Evolutionary conservation across 176 grass and related monocot species (phyloP).

Genomic region (Cenchrus purpureus): DNA sequence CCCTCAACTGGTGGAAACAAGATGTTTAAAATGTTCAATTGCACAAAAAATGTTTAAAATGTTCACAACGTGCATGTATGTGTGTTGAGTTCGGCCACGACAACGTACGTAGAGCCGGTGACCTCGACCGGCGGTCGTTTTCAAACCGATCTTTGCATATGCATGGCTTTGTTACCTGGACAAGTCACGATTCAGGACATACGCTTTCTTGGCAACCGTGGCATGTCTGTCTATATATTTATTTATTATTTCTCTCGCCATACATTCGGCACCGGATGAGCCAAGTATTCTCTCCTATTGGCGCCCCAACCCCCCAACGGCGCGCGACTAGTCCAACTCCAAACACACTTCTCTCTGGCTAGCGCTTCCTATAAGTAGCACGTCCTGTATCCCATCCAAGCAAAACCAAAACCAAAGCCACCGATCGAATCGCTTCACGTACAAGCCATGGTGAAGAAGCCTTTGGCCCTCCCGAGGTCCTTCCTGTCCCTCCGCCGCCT

Average conservation of each 20-base stretch:
- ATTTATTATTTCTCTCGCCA: not conserved
- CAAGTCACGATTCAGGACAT: slow-evolving; percentile 3
- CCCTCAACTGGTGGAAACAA: no score
- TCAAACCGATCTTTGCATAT: not conserved
- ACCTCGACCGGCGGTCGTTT: not conserved
- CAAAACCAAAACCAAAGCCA: not conserved
- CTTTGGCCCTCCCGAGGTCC: slow-evolving; percentile 41
- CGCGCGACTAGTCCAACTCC: slow-evolving; percentile 34
- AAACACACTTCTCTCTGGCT: not conserved
- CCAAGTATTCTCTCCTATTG: slow-evolving; percentile 31
- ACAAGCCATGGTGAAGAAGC: slow-evolving; percentile 48
- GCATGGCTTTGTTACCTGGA: not conserved
- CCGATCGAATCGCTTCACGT: not conserved
- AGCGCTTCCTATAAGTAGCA: slow-evolving; percentile 33
- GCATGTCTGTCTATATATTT: not conserved
- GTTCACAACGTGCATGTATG: no score
- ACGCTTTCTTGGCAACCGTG: not conserved
- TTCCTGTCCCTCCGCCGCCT: slow-evolving; percentile 51
- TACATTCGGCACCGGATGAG: not conserved
- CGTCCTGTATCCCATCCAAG: not conserved
- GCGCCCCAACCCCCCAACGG: slow-evolving; percentile 34
- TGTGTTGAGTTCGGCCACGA: no score
- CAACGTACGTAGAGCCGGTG: not conserved
- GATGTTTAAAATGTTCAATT: no score
- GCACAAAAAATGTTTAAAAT: no score